Percentiles rank a stretch among this genome's conserved stretches.
Evolutionary conservation across 257 asterid species (phyloP).

Genomic region (Prunella vulgaris): DNA sequence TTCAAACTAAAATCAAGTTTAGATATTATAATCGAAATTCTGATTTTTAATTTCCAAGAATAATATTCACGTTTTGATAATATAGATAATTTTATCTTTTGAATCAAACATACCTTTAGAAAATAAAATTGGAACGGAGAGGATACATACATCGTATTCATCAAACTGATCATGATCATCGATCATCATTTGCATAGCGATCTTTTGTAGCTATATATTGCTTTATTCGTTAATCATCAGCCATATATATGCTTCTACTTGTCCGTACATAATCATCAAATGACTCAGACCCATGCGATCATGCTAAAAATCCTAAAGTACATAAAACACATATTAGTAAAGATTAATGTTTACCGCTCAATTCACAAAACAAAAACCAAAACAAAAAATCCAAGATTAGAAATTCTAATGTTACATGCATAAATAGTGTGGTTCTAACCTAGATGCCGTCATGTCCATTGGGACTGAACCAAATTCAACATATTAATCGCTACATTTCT

Average conservation of each 20-base stretch:
- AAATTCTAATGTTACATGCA: too few species aligned
- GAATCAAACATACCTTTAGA: too few species aligned
- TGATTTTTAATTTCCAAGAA: too few species aligned
- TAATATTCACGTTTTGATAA: too few species aligned
- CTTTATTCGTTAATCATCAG: not conserved
- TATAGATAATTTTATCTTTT: too few species aligned
- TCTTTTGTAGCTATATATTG: not conserved
- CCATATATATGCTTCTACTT: not conserved
- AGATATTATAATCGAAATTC: too few species aligned
- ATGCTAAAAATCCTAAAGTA: not conserved
- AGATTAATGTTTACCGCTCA: too few species aligned
- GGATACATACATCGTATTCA: not conserved
- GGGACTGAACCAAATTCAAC: slow-evolving; percentile 41
- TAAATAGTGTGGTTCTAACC: too few species aligned
- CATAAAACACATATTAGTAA: not conserved
- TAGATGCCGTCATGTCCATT: slow-evolving; percentile 33
- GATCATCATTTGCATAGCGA: not conserved
- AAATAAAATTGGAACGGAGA: too few species aligned
- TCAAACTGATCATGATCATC: not conserved
- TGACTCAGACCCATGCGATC: not conserved
- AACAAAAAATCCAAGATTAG: not conserved
- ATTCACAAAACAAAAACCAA: too few species aligned
- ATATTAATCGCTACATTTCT: slow-evolving; percentile 33
- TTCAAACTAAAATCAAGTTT: too few species aligned
- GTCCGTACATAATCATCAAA: too few species aligned